Percentiles rank a stretch among this genome's conserved stretches.
Conservation (phyloP, 1,284 basidiomycete genomes). For the Moniliophthora roreri region DNA sequence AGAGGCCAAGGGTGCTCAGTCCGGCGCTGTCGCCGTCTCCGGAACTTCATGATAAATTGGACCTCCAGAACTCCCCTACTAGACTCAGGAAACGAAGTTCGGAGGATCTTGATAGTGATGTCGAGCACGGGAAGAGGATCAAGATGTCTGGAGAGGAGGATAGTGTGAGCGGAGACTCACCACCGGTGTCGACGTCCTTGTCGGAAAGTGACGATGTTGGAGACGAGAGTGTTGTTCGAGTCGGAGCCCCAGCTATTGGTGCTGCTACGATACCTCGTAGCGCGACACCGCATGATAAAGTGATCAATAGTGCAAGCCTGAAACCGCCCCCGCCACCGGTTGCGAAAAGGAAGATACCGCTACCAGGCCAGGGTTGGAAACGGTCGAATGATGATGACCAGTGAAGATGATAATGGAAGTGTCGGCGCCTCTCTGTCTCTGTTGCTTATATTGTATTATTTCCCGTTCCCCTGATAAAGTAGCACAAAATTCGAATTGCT, state of each 20-base stretch:
- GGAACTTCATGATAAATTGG: not conserved
- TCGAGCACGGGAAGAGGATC: constrained; percentile 28
- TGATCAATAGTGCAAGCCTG: no score
- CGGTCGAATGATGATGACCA: no score
- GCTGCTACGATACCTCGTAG: not conserved
- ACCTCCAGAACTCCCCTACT: not conserved
- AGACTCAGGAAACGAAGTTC: constrained; percentile 22
- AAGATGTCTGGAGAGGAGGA: constrained; percentile 20
- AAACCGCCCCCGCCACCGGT: no score
- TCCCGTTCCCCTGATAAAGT: no score
- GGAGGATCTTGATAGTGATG: constrained; percentile 20
- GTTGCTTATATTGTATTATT: no score
- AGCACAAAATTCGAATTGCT: no score
- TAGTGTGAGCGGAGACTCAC: not conserved
- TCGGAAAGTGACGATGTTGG: constrained; percentile 1
- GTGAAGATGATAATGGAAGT: no score
- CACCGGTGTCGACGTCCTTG: not conserved
- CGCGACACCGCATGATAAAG: not conserved
- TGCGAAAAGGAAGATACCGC: no score
- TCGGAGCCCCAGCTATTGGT: not conserved
- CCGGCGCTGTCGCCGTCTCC: constrained; percentile 3
- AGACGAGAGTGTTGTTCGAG: not conserved
- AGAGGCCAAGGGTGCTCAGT: constrained; percentile 11
- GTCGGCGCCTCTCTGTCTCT: no score
- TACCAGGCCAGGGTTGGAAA: no score